Evolutionary conservation across 345 rosid species (phyloP).

Genomic region (Abelmoschus esculentus): DNA sequence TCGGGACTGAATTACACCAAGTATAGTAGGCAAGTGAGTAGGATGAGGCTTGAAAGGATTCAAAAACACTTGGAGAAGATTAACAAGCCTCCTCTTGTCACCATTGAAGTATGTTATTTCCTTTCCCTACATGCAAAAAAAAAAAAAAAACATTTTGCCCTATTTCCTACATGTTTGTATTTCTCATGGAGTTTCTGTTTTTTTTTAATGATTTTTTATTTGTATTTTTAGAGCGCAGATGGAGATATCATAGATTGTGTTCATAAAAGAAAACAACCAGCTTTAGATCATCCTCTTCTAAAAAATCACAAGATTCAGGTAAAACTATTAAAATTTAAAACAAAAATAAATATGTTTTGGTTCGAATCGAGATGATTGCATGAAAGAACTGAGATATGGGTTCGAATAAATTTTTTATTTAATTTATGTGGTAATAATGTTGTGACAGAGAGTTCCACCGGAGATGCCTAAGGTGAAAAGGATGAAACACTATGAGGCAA

Average conservation of each 20-base stretch:
- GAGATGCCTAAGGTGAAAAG: slow-evolving; percentile 44
- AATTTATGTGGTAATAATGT: neutral
- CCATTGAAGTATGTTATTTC: slow-evolving; percentile 53
- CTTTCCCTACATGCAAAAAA: neutral
- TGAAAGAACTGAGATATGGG: neutral
- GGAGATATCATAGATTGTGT: slow-evolving; percentile 94
- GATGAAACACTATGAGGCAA: slow-evolving; percentile 18
- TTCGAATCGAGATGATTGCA: neutral
- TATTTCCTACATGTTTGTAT: neutral
- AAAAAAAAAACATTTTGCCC: neutral
- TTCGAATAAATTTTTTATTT: neutral
- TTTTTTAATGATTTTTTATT: neutral
- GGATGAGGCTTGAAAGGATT: slow-evolving; percentile 71
- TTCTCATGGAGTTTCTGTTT: neutral
- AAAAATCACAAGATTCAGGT: slow-evolving; percentile 98
- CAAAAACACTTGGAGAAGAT: slow-evolving; percentile 68
- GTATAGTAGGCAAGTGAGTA: slow-evolving; percentile 47
- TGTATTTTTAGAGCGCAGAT: slow-evolving; percentile 52
- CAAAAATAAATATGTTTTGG: neutral
- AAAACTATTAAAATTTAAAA: neutral
- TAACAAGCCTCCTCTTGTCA: slow-evolving; percentile 73
- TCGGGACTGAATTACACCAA: slow-evolving; percentile 42
- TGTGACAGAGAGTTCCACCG: slow-evolving; percentile 48
- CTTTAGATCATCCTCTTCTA: slow-evolving; percentile 88
- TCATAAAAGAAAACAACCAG: slow-evolving; percentile 76